phyloP scores from a whole-genome alignment of 768 basidiomycete genomes.

The Hortiboletus flavorubellus region DNA sequence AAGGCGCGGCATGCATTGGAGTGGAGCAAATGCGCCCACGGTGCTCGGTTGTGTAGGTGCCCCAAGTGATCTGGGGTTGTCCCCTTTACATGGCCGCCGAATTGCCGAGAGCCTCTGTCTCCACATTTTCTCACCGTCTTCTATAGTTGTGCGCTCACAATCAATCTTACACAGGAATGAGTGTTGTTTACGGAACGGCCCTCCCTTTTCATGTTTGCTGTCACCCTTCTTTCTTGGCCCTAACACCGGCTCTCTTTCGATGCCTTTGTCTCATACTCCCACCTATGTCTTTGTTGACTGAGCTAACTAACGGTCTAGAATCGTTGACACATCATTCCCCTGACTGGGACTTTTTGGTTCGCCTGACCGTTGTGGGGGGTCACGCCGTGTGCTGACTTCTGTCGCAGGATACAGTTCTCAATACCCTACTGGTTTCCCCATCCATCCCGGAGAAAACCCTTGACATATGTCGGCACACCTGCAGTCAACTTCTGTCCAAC shows the following conservation, averaged over 20 bases:
- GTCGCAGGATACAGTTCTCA: conserved; percentile 25
- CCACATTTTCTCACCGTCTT: conserved; percentile 35
- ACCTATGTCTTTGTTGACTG: conserved; percentile 25
- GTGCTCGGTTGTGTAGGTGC: conserved; percentile 18
- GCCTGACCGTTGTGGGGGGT: conserved; percentile 10
- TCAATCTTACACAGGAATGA: conserved; percentile 33
- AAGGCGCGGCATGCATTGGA: conserved; percentile 6
- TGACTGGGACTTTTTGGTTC: conserved; percentile 32
- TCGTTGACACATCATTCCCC: conserved; percentile 24
- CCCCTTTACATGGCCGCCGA: conserved; percentile 27
- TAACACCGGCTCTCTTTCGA: conserved; percentile 9
- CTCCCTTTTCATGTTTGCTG: conserved; percentile 18
- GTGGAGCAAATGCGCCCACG: conserved; percentile 27
- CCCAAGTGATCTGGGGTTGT: conserved; percentile 28
- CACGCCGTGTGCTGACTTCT: conserved; percentile 7
- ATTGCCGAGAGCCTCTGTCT: conserved; percentile 32
- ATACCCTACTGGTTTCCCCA: conserved; percentile 24
- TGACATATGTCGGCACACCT: conserved; percentile 31
- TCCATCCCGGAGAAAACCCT: conserved; percentile 31
- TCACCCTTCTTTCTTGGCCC: conserved; percentile 16
- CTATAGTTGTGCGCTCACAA: conserved; percentile 27
- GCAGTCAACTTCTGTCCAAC: conserved; percentile 30
- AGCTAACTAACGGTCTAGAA: conserved; percentile 24
- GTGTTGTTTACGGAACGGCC: conserved; percentile 31
- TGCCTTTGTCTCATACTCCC: conserved; percentile 11